phyloP scores from a whole-genome alignment of 2,329 filamentous ascomycete genomes.

The Alternaria sp. region DNA sequence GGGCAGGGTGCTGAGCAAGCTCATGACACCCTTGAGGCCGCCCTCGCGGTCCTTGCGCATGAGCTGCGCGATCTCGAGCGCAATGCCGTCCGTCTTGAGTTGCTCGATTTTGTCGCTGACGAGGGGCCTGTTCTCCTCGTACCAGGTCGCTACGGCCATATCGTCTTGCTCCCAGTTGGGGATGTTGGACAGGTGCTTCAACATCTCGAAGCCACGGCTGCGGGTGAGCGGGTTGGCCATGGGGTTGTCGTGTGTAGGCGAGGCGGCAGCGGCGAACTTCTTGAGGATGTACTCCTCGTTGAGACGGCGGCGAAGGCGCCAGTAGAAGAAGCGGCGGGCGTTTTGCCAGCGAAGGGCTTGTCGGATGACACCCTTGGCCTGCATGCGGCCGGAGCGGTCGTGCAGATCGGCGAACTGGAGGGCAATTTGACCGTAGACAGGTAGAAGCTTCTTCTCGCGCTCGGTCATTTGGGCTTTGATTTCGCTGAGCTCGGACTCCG shows the following conservation, averaged over 20 bases:
- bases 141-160: constrained; percentile 87
- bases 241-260: constrained; percentile 48
- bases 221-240: constrained; percentile 58
- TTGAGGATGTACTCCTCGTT: constrained; percentile 98
- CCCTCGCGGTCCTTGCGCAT: constrained; percentile 70
- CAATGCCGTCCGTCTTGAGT: constrained; percentile 77
- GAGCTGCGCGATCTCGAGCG: constrained; percentile 72
- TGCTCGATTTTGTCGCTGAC: constrained; percentile 84
- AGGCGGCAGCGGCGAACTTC: constrained; percentile 69
- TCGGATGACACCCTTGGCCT: constrained; percentile 95
- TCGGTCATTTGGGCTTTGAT: constrained; percentile 84
- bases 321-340: constrained; percentile 98
- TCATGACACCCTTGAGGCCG: constrained; percentile 83
- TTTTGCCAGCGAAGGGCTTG: constrained; percentile 84
- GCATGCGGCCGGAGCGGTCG: constrained; percentile 95
- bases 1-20: constrained; percentile 84
- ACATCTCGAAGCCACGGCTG: constrained; percentile 71
- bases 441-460: constrained; percentile 87
- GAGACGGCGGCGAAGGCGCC: constrained; percentile 93
- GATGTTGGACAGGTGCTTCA: constrained; percentile 84
- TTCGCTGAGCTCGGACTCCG: constrained; percentile 74
- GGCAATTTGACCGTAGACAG: constrained; percentile 94
- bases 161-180: constrained; percentile 80
- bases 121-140: constrained; percentile 88
- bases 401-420: constrained; percentile 96